Evolutionary conservation across 169 alveolate species (phyloP).

Genomic region (Plasmodium falciparum): DNA sequence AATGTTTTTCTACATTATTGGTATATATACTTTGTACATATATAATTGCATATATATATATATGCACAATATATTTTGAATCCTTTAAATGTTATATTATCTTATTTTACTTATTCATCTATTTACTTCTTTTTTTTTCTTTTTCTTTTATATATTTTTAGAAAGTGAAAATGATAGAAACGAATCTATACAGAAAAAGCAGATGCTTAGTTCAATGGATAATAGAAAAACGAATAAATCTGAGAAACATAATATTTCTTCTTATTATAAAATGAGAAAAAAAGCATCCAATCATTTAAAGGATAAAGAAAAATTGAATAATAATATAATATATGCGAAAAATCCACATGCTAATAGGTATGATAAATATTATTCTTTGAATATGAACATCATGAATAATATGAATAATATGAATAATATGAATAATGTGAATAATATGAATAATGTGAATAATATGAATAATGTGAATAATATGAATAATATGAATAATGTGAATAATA

Average conservation of each 20-base stretch:
- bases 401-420: neutral
- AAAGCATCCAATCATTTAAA: neutral
- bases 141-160: slow-evolving; percentile 17
- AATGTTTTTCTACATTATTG: neutral
- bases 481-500: neutral
- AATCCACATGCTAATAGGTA: neutral
- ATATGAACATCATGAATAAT: slow-evolving; percentile 15
- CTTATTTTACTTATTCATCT: neutral
- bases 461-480: neutral
- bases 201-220: neutral
- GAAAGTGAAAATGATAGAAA: slow-evolving; percentile 52
- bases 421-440: neutral
- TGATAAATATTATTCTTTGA: neutral
- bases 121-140: slow-evolving; percentile 11
- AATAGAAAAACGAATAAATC: slow-evolving; percentile 5
- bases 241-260: slow-evolving; percentile 6
- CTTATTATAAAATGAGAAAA: neutral
- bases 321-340: slow-evolving; percentile 24
- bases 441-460: neutral
- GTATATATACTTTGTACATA: neutral
- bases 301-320: slow-evolving; percentile 7
- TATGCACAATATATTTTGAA: neutral
- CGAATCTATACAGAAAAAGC: slow-evolving; percentile 5
- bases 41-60: neutral
- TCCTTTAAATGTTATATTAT: too few species aligned